Conservation (phyloP, 305 asterid genomes). For the Salvia sclarea region DNA sequence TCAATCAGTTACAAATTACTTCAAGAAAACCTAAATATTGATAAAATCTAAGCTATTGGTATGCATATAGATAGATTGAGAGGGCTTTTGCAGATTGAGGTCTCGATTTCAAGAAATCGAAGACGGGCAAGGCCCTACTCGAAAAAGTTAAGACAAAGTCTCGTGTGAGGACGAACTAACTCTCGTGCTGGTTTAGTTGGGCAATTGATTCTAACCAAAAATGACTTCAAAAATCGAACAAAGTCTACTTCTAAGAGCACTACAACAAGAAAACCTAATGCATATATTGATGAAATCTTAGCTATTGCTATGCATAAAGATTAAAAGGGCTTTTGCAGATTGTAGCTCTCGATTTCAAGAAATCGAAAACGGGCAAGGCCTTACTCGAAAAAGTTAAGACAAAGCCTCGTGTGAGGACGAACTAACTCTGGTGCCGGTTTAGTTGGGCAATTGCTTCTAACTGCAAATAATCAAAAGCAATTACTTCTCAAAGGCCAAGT, state of each 20-base stretch:
- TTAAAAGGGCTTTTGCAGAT: background rate
- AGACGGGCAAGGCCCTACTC: background rate
- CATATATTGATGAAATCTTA: background rate
- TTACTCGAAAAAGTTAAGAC: too few relatives aligned
- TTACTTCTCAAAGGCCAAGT: background rate
- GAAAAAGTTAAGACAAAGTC: too few relatives aligned
- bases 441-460: background rate
- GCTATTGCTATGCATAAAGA: background rate
- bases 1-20: background rate
- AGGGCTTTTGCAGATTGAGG: background rate
- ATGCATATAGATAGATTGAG: background rate
- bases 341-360: background rate
- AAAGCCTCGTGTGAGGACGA: too few relatives aligned
- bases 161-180: background rate
- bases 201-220: background rate
- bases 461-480: slow-evolving; percentile 1
- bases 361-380: background rate
- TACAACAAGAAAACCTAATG: background rate
- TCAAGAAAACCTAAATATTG: background rate
- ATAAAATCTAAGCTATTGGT: background rate
- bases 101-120: background rate
- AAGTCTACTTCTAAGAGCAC: background rate
- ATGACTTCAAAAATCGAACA: background rate
- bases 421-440: background rate
- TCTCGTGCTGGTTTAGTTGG: background rate